Evolutionary conservation across 83 land plant species (phyloP), one percentile per base, ranked within the genome.

Genomic region (Picea abies): DNA sequence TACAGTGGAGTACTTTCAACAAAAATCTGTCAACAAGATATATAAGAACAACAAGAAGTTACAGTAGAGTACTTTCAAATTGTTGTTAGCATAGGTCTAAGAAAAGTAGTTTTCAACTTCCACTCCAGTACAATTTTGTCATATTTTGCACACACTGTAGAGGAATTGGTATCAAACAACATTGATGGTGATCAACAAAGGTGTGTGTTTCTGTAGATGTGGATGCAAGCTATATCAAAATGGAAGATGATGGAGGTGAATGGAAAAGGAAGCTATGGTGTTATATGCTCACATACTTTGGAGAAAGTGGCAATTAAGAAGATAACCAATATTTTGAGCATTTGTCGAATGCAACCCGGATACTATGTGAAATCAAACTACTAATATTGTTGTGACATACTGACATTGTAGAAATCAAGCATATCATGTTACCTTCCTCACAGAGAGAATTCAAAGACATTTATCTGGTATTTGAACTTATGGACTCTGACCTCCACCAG

Each of bases 401-500:
- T 85, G 95, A 93, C 82, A 91, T 93, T 81, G 93, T 91, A 62
- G 91, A 91, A 63, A 93, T 93, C 14, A 91, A 93, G 68, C 90
- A 90, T 75, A 91, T 93, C 49, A 89, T 93, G 95, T 76, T 91
- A 78, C 93, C 93, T 35, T 90, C 93, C 7, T 93, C 93, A 14
- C 83, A 83, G 52, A 88, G 91, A 72, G 95, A 90, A 25, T 93
- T 90, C 60, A 93, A 84, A 70, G 95, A 93, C 60, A 93, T 93
- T 49, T 93, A 86, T 86, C 93, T 93, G 58, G 95, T 93, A 65
- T 93, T 93, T 85, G 95, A 93, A 90, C 90, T 93, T 25, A 93
- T 93, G 95, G 95, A 93, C 83, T 91, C 93, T 35, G 95, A 93
- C 76, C 92, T 93, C 60, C 95, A 93, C 76, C 93, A 91, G 83